phyloP scores from a whole-genome alignment of 805 yeast species.

The Peterozyma xylosa region DNA sequence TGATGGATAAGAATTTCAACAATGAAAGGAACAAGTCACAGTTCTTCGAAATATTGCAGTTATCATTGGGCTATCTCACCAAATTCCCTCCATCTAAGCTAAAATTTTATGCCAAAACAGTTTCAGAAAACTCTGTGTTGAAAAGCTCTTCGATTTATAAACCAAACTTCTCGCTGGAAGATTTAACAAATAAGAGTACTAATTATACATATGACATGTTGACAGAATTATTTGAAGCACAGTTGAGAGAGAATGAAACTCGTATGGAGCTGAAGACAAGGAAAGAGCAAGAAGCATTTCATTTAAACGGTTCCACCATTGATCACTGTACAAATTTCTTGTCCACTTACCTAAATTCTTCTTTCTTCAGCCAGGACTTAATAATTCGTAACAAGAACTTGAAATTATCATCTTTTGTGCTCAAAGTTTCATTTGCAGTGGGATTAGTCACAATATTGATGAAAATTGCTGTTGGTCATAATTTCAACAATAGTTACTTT shows the following conservation, averaged over 20 bases:
- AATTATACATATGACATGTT: neutral
- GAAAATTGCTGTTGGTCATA: neutral
- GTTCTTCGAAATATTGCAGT: constrained; percentile 17
- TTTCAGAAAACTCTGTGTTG: constrained; percentile 16
- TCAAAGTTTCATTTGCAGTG: neutral
- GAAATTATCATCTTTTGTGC: neutral
- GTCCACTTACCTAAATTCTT: neutral
- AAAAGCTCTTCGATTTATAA: constrained; percentile 4
- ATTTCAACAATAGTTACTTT: neutral
- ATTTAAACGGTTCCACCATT: no score
- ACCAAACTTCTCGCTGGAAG: neutral
- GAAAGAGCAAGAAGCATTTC: no score
- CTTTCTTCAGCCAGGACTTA: neutral
- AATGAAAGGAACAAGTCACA: constrained; percentile 14
- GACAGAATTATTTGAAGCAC: neutral
- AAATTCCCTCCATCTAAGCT: constrained; percentile 8
- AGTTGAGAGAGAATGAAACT: constrained; percentile 1
- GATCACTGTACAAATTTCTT: neutral
- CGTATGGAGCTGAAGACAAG: no score
- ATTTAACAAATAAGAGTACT: neutral
- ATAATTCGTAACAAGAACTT: neutral
- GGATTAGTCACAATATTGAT: neutral
- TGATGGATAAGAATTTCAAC: constrained; percentile 18
- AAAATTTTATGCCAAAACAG: constrained; percentile 5
- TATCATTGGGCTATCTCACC: constrained; percentile 10